A percentile compares a stretch with the other conserved stretches of the same genome.
Conservation (phyloP, 257 asterid genomes). For the Nicotiana attenuata region DNA sequence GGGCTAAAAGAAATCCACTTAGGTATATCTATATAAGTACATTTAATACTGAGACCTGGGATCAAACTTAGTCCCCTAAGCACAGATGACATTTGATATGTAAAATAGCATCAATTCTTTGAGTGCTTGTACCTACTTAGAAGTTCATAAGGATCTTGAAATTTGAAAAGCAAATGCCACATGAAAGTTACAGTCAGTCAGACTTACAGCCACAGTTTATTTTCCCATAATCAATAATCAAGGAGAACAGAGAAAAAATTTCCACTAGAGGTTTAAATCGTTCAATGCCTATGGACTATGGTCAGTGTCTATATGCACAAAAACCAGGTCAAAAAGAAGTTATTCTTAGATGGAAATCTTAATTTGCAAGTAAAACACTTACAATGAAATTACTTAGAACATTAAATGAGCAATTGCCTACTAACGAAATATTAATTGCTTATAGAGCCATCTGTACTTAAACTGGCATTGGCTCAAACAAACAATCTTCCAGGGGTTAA, state of each 20-base stretch:
- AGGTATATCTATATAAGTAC: no score
- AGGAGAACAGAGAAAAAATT: no score
- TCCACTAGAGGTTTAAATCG: background rate
- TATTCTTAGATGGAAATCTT: background rate
- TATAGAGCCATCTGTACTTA: background rate
- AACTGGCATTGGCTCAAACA: background rate
- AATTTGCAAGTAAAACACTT: background rate
- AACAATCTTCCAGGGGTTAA: background rate
- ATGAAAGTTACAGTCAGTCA: background rate
- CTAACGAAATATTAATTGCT: background rate
- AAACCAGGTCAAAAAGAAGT: background rate
- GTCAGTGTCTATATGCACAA: background rate
- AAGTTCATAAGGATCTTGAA: background rate
- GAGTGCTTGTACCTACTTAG: background rate
- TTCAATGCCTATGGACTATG: background rate
- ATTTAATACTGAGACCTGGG: background rate
- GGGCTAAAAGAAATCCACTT: background rate
- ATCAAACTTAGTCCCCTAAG: background rate
- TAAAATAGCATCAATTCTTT: background rate
- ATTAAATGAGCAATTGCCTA: background rate
- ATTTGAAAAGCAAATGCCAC: background rate
- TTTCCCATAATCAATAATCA: background rate
- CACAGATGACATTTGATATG: background rate
- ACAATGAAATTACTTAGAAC: no score
- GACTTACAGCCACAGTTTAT: background rate